A percentile compares a stretch with the other conserved stretches of the same genome.
phyloP scores from a whole-genome alignment of 768 basidiomycete species.

The Gelatoporia subvermispora region DNA sequence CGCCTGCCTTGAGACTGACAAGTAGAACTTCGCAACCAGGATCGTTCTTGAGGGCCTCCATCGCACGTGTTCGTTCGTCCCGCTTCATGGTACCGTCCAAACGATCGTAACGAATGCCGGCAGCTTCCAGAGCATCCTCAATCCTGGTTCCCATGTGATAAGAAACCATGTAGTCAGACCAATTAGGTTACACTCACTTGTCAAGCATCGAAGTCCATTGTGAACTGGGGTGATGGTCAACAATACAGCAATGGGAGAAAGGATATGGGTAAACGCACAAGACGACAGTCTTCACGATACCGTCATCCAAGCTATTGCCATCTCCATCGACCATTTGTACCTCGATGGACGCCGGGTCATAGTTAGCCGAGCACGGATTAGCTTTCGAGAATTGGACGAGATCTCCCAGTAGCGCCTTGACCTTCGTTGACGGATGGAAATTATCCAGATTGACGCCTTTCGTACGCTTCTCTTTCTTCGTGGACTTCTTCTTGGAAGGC shows the following conservation, averaged over 20 bases:
- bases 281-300: constrained; percentile 84
- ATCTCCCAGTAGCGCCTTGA: constrained; percentile 76
- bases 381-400: constrained; percentile 73
- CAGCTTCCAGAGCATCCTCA: constrained; percentile 81
- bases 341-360: constrained; percentile 69
- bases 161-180: not conserved
- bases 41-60: constrained; percentile 89
- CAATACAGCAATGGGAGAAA: constrained; percentile 3
- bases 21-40: constrained; percentile 89
- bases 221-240: constrained; percentile 48
- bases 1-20: constrained; percentile 94
- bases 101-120: constrained; percentile 83
- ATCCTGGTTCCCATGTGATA: constrained; percentile 43
- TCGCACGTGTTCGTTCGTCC: constrained; percentile 85
- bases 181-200: constrained; percentile 46
- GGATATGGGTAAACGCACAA: constrained; percentile 58
- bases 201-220: constrained; percentile 96
- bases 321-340: constrained; percentile 73
- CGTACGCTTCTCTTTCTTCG: constrained; percentile 61
- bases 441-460: constrained; percentile 49
- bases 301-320: constrained; percentile 67
- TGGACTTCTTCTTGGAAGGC: constrained; percentile 54
- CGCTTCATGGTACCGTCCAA: constrained; percentile 98
- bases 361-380: constrained; percentile 87
- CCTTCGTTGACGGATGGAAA: constrained; percentile 81